Percentiles rank a stretch among this genome's conserved stretches.
These are phyloP conservation scores for Globomyces pollinis-pini DNA, from an alignment of 192 early-diverging fungal genomes.

Conservation along the genomic window DNA sequence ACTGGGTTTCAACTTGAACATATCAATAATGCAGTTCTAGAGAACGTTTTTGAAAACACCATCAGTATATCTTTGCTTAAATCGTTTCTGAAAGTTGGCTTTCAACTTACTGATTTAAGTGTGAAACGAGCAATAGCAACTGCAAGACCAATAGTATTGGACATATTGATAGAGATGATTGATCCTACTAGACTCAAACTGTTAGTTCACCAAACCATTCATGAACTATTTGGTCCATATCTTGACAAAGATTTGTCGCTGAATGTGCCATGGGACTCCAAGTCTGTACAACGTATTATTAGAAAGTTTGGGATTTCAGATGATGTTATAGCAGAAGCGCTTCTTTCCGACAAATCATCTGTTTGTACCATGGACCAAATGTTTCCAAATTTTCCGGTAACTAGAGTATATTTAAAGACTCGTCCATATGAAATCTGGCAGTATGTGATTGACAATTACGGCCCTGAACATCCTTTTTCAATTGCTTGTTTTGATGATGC, in stretches of 20 bases:
- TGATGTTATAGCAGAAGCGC: neutral
- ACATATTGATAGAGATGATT: constrained; percentile 20
- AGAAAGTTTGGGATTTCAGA: neutral
- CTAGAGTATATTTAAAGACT: constrained; percentile 12
- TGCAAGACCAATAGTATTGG: constrained; percentile 21
- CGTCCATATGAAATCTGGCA: constrained; percentile 29
- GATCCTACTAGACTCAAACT: constrained; percentile 10
- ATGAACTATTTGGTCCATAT: constrained; percentile 44
- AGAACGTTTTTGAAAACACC: neutral
- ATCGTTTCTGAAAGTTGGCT: constrained; percentile 5
- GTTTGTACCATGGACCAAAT: neutral
- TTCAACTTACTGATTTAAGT: constrained; percentile 19
- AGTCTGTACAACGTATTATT: neutral
- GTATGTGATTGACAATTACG: constrained; percentile 38
- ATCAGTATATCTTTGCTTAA: neutral
- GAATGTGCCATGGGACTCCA: constrained; percentile 3
- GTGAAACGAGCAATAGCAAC: constrained; percentile 39
- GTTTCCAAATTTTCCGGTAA: constrained; percentile 12
- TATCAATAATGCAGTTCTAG: neutral
- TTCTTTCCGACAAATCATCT: neutral
- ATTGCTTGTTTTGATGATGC: constrained; percentile 49
- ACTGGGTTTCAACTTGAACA: neutral
- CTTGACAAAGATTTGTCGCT: neutral
- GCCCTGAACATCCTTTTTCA: constrained; percentile 39
- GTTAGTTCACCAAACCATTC: constrained; percentile 30